Evolutionary conservation across 306 rosid species (phyloP).

Genomic region (Cyclanthera cordifolia): DNA sequence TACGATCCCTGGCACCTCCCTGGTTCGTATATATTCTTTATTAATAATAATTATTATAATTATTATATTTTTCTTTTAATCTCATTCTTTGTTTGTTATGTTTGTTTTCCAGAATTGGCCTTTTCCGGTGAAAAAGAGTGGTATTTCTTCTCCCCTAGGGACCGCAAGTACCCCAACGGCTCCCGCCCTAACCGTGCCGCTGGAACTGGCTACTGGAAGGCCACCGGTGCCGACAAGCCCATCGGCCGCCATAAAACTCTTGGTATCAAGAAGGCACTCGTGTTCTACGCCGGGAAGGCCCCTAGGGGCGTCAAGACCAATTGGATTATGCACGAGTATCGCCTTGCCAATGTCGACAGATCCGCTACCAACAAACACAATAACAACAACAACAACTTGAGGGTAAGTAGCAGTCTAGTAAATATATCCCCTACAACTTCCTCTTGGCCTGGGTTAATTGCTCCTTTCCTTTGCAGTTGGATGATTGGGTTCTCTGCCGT

Average conservation of each 20-base stretch:
- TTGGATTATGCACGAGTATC: slow-evolving; percentile 98
- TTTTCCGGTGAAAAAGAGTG: slow-evolving; percentile 79
- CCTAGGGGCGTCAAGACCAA: slow-evolving; percentile 79
- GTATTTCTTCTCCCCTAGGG: slow-evolving; percentile 93
- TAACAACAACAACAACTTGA: slow-evolving; percentile 14
- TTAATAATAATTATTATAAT: too few species aligned
- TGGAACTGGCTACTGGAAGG: slow-evolving; percentile 82
- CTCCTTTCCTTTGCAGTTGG: slow-evolving; percentile 42
- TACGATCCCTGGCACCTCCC: slow-evolving; percentile 91
- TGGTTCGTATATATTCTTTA: slow-evolving; percentile 24
- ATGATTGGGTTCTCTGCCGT: slow-evolving; percentile 90
- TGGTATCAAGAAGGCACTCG: slow-evolving; percentile 85
- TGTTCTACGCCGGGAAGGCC: slow-evolving; percentile 82
- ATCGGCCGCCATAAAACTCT: slow-evolving; percentile 70
- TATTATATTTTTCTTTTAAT: neutral
- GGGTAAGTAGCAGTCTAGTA: slow-evolving; percentile 31
- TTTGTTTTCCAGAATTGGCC: slow-evolving; percentile 36
- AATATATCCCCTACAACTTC: too few species aligned
- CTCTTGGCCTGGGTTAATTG: neutral
- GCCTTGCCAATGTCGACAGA: slow-evolving; percentile 86
- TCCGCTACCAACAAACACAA: slow-evolving; percentile 55
- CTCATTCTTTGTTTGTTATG: too few species aligned
- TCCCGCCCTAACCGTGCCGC: slow-evolving; percentile 94
- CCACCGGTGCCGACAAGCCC: slow-evolving; percentile 93
- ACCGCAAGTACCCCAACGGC: slow-evolving; percentile 86